Base-by-base conservation (phyloP, 2,329 filamentous ascomycete genomes). In the Fusarium poae region DNA sequence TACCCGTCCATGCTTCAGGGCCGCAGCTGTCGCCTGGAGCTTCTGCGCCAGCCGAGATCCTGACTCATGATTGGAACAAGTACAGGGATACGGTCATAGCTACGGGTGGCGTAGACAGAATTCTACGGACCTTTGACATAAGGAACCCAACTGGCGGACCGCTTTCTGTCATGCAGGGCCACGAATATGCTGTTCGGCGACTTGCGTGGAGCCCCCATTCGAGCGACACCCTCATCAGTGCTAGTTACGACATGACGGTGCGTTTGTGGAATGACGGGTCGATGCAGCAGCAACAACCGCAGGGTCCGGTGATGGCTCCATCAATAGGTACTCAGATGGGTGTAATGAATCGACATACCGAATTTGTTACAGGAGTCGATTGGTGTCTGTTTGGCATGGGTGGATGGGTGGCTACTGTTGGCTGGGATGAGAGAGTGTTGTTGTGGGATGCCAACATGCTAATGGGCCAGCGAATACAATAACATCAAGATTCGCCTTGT, bases 51-150 rank as follows among this genome's bases (percentile, higher is more conserved):
- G 86, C 89, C 12, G 96, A 99, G 82, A 89, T 93, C 37, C 86
- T 99, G 32, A 97, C 94, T 0, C 96, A 98, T 80, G 96, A 99
- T 79, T 99, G 96, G 96, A 99, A 99, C 82, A 99, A 99, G 80
- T 99, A 99, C 81, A 88, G 92, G 39, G 89, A 94, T 70, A 91
- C 89, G 0, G 84, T 97, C 27, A 83, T 99, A 56, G 96, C 96
- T 0, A 93, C 93, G 0, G 96, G 89, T 2, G 95, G 96, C 56
- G 96, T 98, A 5, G 96, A 99, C 79, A 88, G 92, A 55, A 82
- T 91, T 20, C 90, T 99, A 64, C 89, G 96, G 48, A 96, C 92
- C 0, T 98, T 98, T 75, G 96, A 99, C 78, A 90, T 97, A 45
- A 86, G 96, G 43, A 91, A 89, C 73, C 91, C 93, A 1, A 82